Base-by-base conservation (phyloP, 768 basidiomycete species). In the button mushroom (Agaricus bisporus) region DNA sequence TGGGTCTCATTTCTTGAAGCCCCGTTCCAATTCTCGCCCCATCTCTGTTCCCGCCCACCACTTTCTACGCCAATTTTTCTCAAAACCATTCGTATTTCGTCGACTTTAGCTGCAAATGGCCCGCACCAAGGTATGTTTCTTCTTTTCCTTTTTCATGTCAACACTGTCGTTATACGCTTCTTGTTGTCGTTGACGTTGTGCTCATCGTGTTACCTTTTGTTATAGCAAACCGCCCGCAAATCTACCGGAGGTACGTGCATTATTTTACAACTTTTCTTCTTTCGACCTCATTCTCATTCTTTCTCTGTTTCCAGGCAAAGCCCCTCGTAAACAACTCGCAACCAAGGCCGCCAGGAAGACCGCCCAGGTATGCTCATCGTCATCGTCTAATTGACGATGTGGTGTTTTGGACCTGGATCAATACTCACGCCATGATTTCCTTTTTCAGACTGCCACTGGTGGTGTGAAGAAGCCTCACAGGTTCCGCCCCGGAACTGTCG, bases 391-490 rank as follows among this genome's bases (percentile, higher is more conserved):
- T 59, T 55, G 56, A 56, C 52, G 55, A 49, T 39, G 35, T 52
- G 51, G 48, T 57, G 42, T 32, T 32, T 32, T 55, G 35, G 53
- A 53, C 57, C 35, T 32, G 53, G 50, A 39, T 43, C 22, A 32
- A 32, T 7, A 53, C 54, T 48, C 14, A 48, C 26, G 32, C 29
- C 2, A 1, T 41, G 15, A 28, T 22, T 37, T 44, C 28, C 36
- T 56, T 57, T 59, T 56, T 41, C 61, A 84, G 81, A 80, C 88
- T 54, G 82, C 88, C 54, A 88, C 94, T 58, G 94, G 94, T 74
- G 94, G 94, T 84, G 94, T 97, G 65, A 98, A 98, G 95, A 99
- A 98, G 81, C 95, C 95, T 56, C 95, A 98, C 73, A 81, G 95
- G 69, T 98, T 95, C 86, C 83, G 89, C 66, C 89, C 89, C 62